Base-by-base conservation (phyloP, 2,329 filamentous ascomycete genomes). In the Zalaria sp. region DNA sequence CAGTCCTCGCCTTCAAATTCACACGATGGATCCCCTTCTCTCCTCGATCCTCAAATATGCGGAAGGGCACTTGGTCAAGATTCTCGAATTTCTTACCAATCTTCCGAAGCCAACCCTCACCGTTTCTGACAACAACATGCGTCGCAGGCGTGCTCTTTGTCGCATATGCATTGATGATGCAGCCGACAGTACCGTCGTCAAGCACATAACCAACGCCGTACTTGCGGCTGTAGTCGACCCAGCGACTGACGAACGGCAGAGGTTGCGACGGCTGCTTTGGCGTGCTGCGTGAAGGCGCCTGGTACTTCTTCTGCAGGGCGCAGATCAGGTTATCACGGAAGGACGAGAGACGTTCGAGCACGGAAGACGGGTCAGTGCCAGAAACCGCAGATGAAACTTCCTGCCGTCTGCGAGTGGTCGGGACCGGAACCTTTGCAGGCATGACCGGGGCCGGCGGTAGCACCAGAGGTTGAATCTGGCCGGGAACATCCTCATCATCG, bases 181-280 rank as follows among this genome's bases (percentile, higher is more conserved):
- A 87, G 10, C 83, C 84, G 18, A 88, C 79, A 47, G 79, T 86
- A 27, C 84, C 83, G 49, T 89, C 82, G 47, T 84, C 84, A 41
- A 91, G 66, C 44, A 89, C 85, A 54, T 89, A 91, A 31, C 84
- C 84, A 10, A 91, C 71, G 8, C 84, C 84, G 57, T 87, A 86
- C 57, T 87, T 87, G 60, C 87, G 85, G 45, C 83, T 86, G 59
- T 91, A 91, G 57, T 91, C 84, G 5, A 91, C 84, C 84, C 84
- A 91, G 56, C 88, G 86, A 7, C 55, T 78, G 63, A 55, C 81
- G 71, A 56, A 80, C 59, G 46, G 77, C 55, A 55, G 72, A 64
- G 27, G 60, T 52, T 18, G 49, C 42, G 38, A 43, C 39, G 35
- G 46, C 43, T 31, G 41, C 25, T 40, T 42, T 31, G 27, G 49